phyloP scores from a whole-genome alignment of 2,329 filamentous ascomycete genomes.

The Colletotrichum lindemuthianum region DNA sequence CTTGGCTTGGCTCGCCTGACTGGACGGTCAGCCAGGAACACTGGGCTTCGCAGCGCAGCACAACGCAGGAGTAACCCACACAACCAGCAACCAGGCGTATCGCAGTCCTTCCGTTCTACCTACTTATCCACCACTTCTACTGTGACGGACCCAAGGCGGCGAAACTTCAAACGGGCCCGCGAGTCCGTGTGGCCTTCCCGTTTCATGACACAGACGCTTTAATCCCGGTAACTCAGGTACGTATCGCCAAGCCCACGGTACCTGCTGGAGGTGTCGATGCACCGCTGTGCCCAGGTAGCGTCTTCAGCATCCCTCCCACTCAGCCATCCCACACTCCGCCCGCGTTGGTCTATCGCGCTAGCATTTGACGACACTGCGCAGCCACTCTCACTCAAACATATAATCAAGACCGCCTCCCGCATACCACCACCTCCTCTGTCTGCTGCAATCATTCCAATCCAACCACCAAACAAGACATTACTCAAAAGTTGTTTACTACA shows the following conservation, averaged over 20 bases:
- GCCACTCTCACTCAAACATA: slow-evolving; percentile 30
- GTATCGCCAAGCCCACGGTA: neutral
- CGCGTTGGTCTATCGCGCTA: neutral
- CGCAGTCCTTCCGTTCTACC: slow-evolving; percentile 6
- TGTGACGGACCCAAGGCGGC: slow-evolving; percentile 27
- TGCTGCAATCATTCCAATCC: neutral
- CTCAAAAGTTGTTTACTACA: slow-evolving; percentile 2
- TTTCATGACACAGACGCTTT: slow-evolving; percentile 35
- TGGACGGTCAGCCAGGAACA: slow-evolving; percentile 1
- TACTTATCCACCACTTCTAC: slow-evolving; percentile 6
- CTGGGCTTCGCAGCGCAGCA: too few species aligned
- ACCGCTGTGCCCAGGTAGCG: neutral
- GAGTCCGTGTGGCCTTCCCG: slow-evolving; percentile 35
- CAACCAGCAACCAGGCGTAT: slow-evolving; percentile 13
- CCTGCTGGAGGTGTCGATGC: too few species aligned
- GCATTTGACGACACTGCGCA: slow-evolving; percentile 15
- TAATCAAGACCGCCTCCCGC: slow-evolving; percentile 34
- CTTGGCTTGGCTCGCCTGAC: neutral
- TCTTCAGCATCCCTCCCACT: slow-evolving; percentile 12
- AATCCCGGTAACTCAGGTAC: neutral
- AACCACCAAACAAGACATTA: slow-evolving; percentile 29
- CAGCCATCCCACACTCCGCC: slow-evolving; percentile 30
- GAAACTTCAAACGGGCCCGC: slow-evolving; percentile 35
- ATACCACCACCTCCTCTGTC: neutral
- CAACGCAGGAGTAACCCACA: neutral